Base-by-base conservation (phyloP, 768 basidiomycete species). In the Amanita rubescens region DNA sequence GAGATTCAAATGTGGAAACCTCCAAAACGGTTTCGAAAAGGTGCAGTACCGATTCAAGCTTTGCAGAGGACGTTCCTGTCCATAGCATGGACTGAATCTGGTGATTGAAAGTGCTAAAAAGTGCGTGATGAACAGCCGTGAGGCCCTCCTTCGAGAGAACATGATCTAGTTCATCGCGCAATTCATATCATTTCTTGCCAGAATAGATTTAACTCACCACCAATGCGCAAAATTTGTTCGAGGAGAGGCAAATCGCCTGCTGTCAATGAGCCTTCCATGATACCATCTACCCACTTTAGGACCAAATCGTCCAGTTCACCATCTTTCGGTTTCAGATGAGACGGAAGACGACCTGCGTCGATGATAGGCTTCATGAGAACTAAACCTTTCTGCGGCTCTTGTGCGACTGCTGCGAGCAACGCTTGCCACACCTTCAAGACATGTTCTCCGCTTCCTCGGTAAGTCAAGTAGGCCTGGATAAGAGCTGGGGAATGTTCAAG, bases 381-480 rank as follows among this genome's bases (percentile, higher is more conserved):
- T 24, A 71, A 53, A 30, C 63, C 60, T 24, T 53, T 55, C 49
- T 68, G 65, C 0, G 68, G 62, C 24, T 71, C 63, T 4, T 62
- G 46, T 2, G 76, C 72, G 10, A 82, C 53, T 9, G 66, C 67
- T 1, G 63, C 61, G 1, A 89, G 71, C 15, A 85, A 65, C 2
- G 65, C 60, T 42, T 73, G 72, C 81, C 81, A 87, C 9, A 80
- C 63, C 2, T 55, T 41, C 22, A 64, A 52, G 20, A 69, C 63
- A 5, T 58, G 65, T 2, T 37, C 42, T n/a, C 72, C 63, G 9
- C 65, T 57, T 17, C 71, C 67, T 4, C 80, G 71, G 57, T 76
- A 64, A 8, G 65, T 56, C 20, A 89, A 68, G 57, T 87, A 88
- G 0, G 74, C 67, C 2, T 79, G 64, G 4, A 85, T 63, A 0